Evolutionary conservation across 2,329 filamentous ascomycete genomes (phyloP).

Genomic region (Elsinoe perseae): DNA sequence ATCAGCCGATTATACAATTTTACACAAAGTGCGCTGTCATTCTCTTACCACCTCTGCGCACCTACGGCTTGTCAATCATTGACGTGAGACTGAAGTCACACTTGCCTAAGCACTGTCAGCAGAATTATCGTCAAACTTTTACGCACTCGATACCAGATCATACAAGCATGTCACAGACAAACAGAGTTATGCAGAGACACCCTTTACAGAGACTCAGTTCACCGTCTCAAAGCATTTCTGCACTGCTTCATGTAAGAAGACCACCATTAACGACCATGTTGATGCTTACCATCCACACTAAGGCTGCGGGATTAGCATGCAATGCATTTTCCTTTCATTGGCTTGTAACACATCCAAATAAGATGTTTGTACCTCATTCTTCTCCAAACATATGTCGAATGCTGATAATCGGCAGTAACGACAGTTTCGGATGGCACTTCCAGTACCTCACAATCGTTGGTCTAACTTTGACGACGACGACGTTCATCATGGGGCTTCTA

Average conservation of each 20-base stretch:
- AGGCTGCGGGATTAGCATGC: conserved; percentile 33
- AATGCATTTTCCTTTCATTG: conserved; percentile 40
- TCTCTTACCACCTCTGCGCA: neutral
- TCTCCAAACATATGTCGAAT: neutral
- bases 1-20: too few species aligned
- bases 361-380: conserved; percentile 27
- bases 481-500: conserved; percentile 54
- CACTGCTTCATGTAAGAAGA: conserved; percentile 52
- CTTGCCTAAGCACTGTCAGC: neutral
- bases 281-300: too few species aligned
- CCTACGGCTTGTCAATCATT: neutral
- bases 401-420: conserved; percentile 36
- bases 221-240: conserved; percentile 57
- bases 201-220: conserved; percentile 58
- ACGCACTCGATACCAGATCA: neutral
- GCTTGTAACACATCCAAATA: conserved; percentile 32
- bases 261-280: too few species aligned
- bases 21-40: too few species aligned
- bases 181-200: conserved; percentile 38
- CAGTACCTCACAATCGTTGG: conserved; percentile 71
- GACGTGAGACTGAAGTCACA: neutral
- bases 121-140: neutral
- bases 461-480: conserved; percentile 52
- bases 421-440: conserved; percentile 59
- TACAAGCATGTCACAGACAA: neutral